Conservation (phyloP, 2,329 filamentous ascomycete genomes). For the Aureobasidium sp. region DNA sequence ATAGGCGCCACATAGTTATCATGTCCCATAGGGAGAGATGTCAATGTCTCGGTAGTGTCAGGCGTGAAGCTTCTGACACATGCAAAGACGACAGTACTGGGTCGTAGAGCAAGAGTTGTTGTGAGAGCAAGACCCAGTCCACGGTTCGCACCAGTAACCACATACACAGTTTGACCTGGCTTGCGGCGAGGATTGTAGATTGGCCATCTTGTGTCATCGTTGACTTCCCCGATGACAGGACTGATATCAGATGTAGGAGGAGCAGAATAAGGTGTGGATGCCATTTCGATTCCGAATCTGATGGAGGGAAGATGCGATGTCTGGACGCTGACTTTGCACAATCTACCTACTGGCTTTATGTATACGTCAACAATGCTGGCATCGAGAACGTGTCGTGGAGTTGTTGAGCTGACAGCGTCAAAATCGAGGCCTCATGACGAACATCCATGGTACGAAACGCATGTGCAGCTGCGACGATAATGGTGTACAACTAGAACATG, state of each 20-base stretch:
- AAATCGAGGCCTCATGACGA: not conserved
- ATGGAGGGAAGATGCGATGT: not conserved
- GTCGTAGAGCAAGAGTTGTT: constrained; percentile 7
- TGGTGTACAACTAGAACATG: not conserved
- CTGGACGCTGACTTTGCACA: not conserved
- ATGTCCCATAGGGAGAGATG: constrained; percentile 27
- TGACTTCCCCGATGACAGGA: not conserved
- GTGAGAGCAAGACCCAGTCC: constrained; percentile 9
- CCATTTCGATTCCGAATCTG: not conserved
- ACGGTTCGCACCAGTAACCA: constrained; percentile 12
- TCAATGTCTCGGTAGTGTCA: constrained; percentile 24
- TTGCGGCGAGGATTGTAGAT: not conserved
- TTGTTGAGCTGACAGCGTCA: not conserved
- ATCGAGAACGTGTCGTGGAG: not conserved
- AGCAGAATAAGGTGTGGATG: not conserved
- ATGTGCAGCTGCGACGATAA: not conserved
- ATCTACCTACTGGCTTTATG: not conserved
- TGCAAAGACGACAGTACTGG: constrained; percentile 20
- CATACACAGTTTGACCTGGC: not conserved
- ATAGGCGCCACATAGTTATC: constrained; percentile 33
- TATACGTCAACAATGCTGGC: not conserved
- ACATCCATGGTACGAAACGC: not conserved
- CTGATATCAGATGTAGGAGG: not conserved
- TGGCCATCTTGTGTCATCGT: not conserved
- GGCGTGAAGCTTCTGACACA: constrained; percentile 28